phyloP scores from a whole-genome alignment of 352 stramenopile genomes.

The Phytophthora citrophthora region DNA sequence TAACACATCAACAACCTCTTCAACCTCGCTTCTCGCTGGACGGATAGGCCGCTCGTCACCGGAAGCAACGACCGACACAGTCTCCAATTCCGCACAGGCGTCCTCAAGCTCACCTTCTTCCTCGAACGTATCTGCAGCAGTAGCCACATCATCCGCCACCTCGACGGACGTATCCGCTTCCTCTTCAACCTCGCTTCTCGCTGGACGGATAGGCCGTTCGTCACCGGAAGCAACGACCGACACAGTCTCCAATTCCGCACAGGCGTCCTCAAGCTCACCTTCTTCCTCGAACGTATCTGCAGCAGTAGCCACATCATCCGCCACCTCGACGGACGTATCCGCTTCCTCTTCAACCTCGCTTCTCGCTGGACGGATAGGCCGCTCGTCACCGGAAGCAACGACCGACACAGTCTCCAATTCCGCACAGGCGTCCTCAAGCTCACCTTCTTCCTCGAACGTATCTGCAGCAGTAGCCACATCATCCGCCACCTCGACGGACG shows the following conservation, averaged over 20 bases:
- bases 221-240: too few relatives aligned
- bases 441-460: too few relatives aligned
- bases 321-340: too few relatives aligned
- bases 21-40: not conserved
- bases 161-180: not conserved
- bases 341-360: too few relatives aligned
- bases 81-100: not conserved
- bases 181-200: not conserved
- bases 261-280: not conserved
- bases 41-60: too few relatives aligned
- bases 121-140: not conserved
- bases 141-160: not conserved
- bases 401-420: too few relatives aligned
- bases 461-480: too few relatives aligned
- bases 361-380: too few relatives aligned
- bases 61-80: not conserved
- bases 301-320: not conserved
- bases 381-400: too few relatives aligned
- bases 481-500: too few relatives aligned
- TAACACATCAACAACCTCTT: not conserved
- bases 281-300: not conserved
- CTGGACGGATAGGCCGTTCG: not conserved
- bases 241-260: not conserved
- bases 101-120: not conserved
- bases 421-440: too few relatives aligned